Conservation (phyloP, 163 green algal genomes). For the Picocystis sp. region DNA sequence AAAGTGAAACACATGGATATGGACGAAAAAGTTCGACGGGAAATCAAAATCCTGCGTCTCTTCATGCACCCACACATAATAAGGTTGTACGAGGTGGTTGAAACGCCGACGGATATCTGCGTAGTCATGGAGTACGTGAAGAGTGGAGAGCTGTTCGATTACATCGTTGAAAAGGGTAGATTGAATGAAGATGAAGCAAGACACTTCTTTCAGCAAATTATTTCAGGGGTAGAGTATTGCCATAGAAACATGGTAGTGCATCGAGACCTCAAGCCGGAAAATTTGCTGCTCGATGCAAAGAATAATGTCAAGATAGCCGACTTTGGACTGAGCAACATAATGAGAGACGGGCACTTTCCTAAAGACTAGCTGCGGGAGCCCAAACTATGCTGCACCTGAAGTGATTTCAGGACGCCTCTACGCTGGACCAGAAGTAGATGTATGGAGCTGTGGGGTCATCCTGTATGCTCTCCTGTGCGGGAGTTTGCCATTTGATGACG, state of each 20-base stretch:
- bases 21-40: conserved; percentile 88
- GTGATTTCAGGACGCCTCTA: conserved; percentile 93
- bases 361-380: conserved; percentile 89
- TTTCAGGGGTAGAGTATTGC: conserved; percentile 82
- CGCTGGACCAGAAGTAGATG: conserved; percentile 83
- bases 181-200: conserved; percentile 89
- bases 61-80: conserved; percentile 99
- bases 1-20: conserved; percentile 99
- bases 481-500: conserved; percentile 95
- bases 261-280: conserved; percentile 65
- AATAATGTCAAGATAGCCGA: conserved; percentile 78
- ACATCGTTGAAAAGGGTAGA: conserved; percentile 98
- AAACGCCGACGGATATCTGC: conserved; percentile 94
- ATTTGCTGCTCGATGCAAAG: conserved; percentile 83
- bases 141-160: conserved; percentile 95
- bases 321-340: conserved; percentile 91
- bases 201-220: conserved; percentile 97
- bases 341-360: conserved; percentile 97
- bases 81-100: conserved; percentile 94
- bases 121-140: conserved; percentile 99
- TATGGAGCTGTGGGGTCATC: conserved; percentile 97
- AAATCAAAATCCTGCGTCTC: conserved; percentile 82
- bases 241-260: conserved; percentile 93
- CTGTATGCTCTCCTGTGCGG: conserved; percentile 97
- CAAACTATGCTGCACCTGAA: conserved; percentile 97